Percentiles rank a stretch among this genome's conserved stretches.
Evolutionary conservation across 2,329 filamentous ascomycete genomes (phyloP).

Genomic region (Aspergillus intermedius): DNA sequence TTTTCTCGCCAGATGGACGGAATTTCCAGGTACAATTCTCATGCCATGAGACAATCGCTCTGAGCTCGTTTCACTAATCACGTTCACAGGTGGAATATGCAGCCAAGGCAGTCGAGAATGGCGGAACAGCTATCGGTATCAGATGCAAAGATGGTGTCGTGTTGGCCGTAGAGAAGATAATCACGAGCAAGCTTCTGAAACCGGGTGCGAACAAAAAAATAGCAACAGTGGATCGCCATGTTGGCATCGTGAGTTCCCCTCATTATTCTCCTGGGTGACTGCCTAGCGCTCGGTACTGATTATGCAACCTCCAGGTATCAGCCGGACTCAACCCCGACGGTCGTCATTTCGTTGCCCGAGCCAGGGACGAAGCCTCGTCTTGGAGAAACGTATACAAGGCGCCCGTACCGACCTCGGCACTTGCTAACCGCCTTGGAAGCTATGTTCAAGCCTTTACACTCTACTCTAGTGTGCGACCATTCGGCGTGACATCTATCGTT

Average conservation of each 20-base stretch:
- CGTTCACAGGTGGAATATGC: constrained; percentile 75
- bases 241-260: constrained; percentile 70
- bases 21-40: constrained; percentile 75
- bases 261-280: not conserved
- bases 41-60: not conserved
- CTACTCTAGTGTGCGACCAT: constrained; percentile 92
- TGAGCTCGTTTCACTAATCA: constrained; percentile 9
- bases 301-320: constrained; percentile 59
- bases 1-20: constrained; percentile 97
- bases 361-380: constrained; percentile 82
- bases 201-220: constrained; percentile 95
- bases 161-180: constrained; percentile 91
- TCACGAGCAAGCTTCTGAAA: constrained; percentile 92
- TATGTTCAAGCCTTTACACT: constrained; percentile 97
- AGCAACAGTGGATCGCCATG: constrained; percentile 84
- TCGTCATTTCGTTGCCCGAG: constrained; percentile 87
- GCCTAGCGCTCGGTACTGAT: constrained; percentile 1
- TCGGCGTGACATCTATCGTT: constrained; percentile 91
- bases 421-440: constrained; percentile 87
- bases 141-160: constrained; percentile 96
- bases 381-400: constrained; percentile 95
- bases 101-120: constrained; percentile 96
- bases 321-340: constrained; percentile 93
- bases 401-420: constrained; percentile 79
- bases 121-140: constrained; percentile 92